Evolutionary conservation across 345 rosid genomes (phyloP).

Genomic region (Gossypium longicalyx): DNA sequence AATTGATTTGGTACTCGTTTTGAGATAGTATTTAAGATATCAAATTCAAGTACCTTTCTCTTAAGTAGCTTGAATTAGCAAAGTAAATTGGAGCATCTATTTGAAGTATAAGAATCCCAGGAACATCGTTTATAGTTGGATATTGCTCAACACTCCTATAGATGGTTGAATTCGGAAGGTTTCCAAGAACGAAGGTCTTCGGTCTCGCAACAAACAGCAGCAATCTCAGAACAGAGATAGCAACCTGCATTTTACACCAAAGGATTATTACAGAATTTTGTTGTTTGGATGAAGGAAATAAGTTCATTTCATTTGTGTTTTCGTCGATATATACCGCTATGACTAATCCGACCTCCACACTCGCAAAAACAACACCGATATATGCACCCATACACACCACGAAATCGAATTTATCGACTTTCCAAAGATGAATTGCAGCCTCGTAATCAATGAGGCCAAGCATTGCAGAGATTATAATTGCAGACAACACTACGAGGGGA

Average conservation of each 20-base stretch:
- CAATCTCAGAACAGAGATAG: constrained; percentile 61
- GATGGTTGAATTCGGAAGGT: constrained; percentile 50
- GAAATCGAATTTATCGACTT: constrained; percentile 82
- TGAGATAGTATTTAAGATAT: not conserved
- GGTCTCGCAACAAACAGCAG: constrained; percentile 86
- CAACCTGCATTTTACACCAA: constrained; percentile 38
- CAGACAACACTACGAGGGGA: constrained; percentile 71
- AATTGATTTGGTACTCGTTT: not conserved
- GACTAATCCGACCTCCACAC: constrained; percentile 65
- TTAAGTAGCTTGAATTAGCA: constrained; percentile 71
- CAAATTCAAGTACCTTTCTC: constrained; percentile 58
- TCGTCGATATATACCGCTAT: constrained; percentile 34
- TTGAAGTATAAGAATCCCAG: constrained; percentile 63
- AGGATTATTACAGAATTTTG: not conserved
- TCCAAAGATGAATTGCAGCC: constrained; percentile 67
- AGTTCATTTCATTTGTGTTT: not conserved
- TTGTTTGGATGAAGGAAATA: not conserved
- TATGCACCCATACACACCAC: constrained; percentile 67
- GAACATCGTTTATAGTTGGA: constrained; percentile 41
- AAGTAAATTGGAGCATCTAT: constrained; percentile 87
- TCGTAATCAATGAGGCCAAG: constrained; percentile 81
- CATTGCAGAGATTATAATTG: constrained; percentile 83
- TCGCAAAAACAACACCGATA: constrained; percentile 67
- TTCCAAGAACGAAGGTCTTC: constrained; percentile 57
- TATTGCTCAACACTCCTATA: constrained; percentile 75